Evolutionary conservation across 2,329 filamentous ascomycete genomes (phyloP).

Genomic region (Boeremia exigua): DNA sequence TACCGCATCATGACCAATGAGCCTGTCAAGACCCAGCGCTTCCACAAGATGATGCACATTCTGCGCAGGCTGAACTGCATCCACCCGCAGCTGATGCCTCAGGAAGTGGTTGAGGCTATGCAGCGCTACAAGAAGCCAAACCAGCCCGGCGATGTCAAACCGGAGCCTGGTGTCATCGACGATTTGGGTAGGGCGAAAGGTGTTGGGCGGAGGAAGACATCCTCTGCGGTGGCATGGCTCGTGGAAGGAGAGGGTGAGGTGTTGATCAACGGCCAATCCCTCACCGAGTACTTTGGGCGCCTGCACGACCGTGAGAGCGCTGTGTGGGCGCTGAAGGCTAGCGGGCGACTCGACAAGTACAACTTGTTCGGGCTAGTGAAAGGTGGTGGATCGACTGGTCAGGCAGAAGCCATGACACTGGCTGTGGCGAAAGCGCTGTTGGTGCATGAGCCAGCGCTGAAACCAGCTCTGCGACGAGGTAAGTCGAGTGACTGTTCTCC

Average conservation of each 20-base stretch:
- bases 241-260: slow-evolving; percentile 94
- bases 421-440: slow-evolving; percentile 86
- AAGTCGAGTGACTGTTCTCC: slow-evolving; percentile 52
- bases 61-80: slow-evolving; percentile 85
- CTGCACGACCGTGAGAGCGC: slow-evolving; percentile 94
- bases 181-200: slow-evolving; percentile 78
- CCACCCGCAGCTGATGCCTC: slow-evolving; percentile 75
- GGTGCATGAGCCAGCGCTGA: slow-evolving; percentile 90
- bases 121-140: slow-evolving; percentile 75
- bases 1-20: slow-evolving; percentile 65
- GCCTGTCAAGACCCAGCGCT: slow-evolving; percentile 69
- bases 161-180: slow-evolving; percentile 72
- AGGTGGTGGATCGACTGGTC: slow-evolving; percentile 91
- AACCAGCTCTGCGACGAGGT: slow-evolving; percentile 88
- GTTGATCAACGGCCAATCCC: slow-evolving; percentile 85
- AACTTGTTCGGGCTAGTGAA: slow-evolving; percentile 87
- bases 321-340: slow-evolving; percentile 86
- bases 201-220: slow-evolving; percentile 85
- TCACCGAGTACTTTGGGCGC: slow-evolving; percentile 81
- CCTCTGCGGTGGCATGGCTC: slow-evolving; percentile 81
- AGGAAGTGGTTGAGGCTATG: slow-evolving; percentile 70
- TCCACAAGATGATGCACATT: slow-evolving; percentile 75
- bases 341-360: slow-evolving; percentile 89
- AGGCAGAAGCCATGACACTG: slow-evolving; percentile 92
- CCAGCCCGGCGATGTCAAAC: slow-evolving; percentile 70